Percentiles rank a stretch among this genome's conserved stretches.
These are phyloP conservation scores for Tetrapisispora namnaoensis DNA, from an alignment of 805 yeast species.

Conservation along the genomic window DNA sequence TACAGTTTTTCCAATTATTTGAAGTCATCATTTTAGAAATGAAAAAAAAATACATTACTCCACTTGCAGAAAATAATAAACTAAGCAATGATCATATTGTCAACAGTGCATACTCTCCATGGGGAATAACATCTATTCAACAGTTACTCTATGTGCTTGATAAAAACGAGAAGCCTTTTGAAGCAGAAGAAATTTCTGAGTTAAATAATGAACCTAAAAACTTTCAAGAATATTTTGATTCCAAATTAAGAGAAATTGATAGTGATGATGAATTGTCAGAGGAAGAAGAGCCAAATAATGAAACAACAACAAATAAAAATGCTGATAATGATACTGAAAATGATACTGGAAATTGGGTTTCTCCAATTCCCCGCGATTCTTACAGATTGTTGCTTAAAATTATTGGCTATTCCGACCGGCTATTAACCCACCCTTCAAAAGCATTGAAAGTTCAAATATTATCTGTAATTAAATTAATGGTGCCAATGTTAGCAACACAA, in stretches of 20 bases:
- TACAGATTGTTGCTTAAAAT: slow-evolving; percentile 55
- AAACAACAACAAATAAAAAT: slow-evolving; percentile 12
- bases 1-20: slow-evolving; percentile 66
- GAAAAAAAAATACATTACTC: slow-evolving; percentile 28
- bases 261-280: slow-evolving; percentile 27
- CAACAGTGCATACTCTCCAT: slow-evolving; percentile 36
- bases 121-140: slow-evolving; percentile 45
- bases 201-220: slow-evolving; percentile 29
- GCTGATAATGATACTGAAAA: slow-evolving; percentile 4
- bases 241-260: slow-evolving; percentile 27
- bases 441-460: slow-evolving; percentile 49
- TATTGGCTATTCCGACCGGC: slow-evolving; percentile 57
- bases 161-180: slow-evolving; percentile 17
- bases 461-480: slow-evolving; percentile 33
- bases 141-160: slow-evolving; percentile 39
- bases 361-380: slow-evolving; percentile 52
- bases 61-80: slow-evolving; percentile 13
- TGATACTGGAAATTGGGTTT: slow-evolving; percentile 46
- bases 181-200: slow-evolving; percentile 6
- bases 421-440: slow-evolving; percentile 56
- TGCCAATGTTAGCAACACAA: slow-evolving; percentile 47
- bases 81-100: slow-evolving; percentile 12
- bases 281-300: slow-evolving; percentile 15
- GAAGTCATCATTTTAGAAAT: slow-evolving; percentile 47
- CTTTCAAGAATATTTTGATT: slow-evolving; percentile 31